These are phyloP conservation scores for Aegle marmelos DNA, from an alignment of 345 rosid species.

Conservation along the genomic window DNA sequence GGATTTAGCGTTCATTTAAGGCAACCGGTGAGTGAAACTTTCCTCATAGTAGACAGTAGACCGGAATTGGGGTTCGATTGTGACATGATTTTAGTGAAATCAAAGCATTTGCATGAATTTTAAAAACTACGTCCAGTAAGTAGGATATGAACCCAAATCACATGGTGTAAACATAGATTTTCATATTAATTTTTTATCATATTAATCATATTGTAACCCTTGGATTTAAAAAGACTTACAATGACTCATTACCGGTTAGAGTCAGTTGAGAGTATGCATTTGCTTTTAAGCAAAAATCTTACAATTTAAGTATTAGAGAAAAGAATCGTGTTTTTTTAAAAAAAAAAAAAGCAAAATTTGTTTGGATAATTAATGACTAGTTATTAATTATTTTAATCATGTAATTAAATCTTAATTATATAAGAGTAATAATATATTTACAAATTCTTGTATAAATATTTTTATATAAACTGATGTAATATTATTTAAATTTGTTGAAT, in stretches of 20 bases:
- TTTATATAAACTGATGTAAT: no score
- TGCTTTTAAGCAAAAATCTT: neutral
- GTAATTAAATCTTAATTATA: no score
- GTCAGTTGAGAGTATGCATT: neutral
- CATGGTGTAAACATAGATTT: no score
- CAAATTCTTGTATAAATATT: no score
- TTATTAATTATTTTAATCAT: no score
- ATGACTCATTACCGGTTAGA: no score
- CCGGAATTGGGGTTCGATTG: neutral
- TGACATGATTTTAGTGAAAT: neutral
- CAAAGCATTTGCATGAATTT: neutral
- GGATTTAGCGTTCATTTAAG: neutral
- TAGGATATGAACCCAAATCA: neutral
- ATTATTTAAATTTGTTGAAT: no score
- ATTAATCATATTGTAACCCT: neutral
- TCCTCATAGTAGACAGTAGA: neutral
- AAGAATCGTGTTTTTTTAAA: no score
- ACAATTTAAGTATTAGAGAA: neutral
- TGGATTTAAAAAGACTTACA: neutral
- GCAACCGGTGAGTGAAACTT: neutral
- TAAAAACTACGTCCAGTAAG: no score
- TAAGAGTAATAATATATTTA: no score
- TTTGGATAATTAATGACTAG: no score
- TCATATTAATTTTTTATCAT: neutral
- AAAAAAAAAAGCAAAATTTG: no score